These are phyloP conservation scores for Myriosclerotinia curreyana DNA, from an alignment of 2,329 filamentous ascomycete genomes.

Conservation along the genomic window DNA sequence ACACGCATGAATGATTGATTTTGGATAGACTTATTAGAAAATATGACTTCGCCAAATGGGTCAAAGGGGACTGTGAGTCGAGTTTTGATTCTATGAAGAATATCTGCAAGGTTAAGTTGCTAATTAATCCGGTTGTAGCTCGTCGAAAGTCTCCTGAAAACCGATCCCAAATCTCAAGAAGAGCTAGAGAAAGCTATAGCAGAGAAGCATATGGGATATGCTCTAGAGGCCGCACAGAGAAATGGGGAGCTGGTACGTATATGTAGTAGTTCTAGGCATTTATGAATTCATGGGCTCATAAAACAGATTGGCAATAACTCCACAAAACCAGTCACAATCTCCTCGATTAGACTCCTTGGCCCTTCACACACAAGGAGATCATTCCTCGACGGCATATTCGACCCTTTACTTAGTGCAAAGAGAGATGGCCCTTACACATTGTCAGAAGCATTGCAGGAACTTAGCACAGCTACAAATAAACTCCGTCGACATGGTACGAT, in stretches of 20 bases:
- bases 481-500: conserved; percentile 75
- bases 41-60: conserved; percentile 19
- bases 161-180: conserved; percentile 55
- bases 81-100: neutral
- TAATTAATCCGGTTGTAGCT: conserved; percentile 19
- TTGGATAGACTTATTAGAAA: conserved; percentile 1
- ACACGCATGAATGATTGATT: neutral
- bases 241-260: conserved; percentile 60
- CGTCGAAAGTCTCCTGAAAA: conserved; percentile 39
- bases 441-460: conserved; percentile 70
- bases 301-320: conserved; percentile 73
- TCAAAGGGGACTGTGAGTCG: conserved; percentile 18
- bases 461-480: conserved; percentile 69
- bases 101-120: conserved; percentile 43
- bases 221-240: conserved; percentile 45
- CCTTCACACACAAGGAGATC: conserved; percentile 76
- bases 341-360: conserved; percentile 78
- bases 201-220: conserved; percentile 38
- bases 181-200: conserved; percentile 58
- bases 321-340: conserved; percentile 82
- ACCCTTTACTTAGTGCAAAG: conserved; percentile 70
- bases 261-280: neutral
- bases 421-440: conserved; percentile 70
- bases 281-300: conserved; percentile 5
- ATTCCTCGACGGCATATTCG: conserved; percentile 80